phyloP scores from a whole-genome alignment of 192 early-diverging fungal genomes.

The Thamnidium elegans region DNA sequence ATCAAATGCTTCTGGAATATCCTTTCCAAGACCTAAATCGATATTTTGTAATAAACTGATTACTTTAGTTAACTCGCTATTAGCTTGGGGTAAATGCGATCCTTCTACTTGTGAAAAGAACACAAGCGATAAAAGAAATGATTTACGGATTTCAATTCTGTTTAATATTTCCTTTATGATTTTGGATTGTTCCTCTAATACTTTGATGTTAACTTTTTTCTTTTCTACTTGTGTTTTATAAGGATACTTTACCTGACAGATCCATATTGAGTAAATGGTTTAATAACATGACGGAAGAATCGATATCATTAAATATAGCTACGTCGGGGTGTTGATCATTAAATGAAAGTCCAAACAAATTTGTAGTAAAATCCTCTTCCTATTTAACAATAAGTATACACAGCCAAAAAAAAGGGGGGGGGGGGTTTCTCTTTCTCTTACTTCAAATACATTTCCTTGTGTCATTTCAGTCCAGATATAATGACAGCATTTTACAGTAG shows the following conservation, averaged over 20 bases:
- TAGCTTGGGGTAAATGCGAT: constrained; percentile 37
- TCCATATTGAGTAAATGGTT: constrained; percentile 6
- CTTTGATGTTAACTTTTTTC: too few relatives aligned
- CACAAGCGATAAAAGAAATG: constrained; percentile 41
- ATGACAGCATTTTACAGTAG: constrained; percentile 47
- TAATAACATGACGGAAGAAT: constrained; percentile 23
- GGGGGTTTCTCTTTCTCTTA: background rate
- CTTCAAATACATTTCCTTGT: constrained; percentile 55
- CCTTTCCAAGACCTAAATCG: constrained; percentile 29
- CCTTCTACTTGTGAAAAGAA: constrained; percentile 45
- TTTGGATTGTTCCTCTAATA: background rate
- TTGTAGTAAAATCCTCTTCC: constrained; percentile 62
- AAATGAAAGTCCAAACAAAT: constrained; percentile 49
- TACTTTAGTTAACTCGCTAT: constrained; percentile 23
- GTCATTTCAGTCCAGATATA: constrained; percentile 56
- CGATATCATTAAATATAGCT: constrained; percentile 35
- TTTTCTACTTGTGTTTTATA: too few relatives aligned
- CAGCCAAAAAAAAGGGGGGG: background rate
- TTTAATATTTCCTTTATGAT: constrained; percentile 20
- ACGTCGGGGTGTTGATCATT: constrained; percentile 42
- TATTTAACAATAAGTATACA: constrained; percentile 7
- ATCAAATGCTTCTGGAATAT: constrained; percentile 56
- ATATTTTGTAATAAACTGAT: constrained; percentile 5
- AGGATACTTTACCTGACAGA: too few relatives aligned
- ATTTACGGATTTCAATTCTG: constrained; percentile 33